Base-by-base conservation (phyloP, 2,329 filamentous ascomycete species). In the Pseudogymnoascus sp. region DNA sequence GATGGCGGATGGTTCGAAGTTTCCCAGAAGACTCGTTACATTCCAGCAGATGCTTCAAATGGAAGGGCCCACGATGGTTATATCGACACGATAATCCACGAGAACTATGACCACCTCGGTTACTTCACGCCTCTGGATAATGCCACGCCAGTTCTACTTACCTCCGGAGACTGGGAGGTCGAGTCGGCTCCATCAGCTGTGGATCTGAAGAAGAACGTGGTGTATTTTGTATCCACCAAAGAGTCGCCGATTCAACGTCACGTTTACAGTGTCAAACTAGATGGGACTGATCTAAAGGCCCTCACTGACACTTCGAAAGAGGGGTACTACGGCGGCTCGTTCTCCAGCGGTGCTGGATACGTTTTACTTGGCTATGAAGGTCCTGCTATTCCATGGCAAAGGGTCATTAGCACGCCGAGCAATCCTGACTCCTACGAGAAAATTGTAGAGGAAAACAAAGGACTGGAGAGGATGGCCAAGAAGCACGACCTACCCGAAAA, bases 1-100 rank as follows among this genome's bases (percentile, higher is more conserved):
- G 94, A 99, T 73, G 92, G 92, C 21, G 95, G 94, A 35, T 99
- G 94, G 94, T 93, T 97, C 70, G 94, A 99, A 76, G 91, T 96
- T 44, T 91, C 91, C 0, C 88, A 96, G 70, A 84, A 88, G 44
- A 96, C 92, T 3, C 86, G 80, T 12, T 97, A 89, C 72, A 87
- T 99, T 63, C 94, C 94, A 1, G 90, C 91, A 3, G 91, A 97
- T 73, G 83, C 89, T 21, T 74, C 77, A 10, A 91, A 90, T 66
- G 90, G 90, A 12, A 86, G 92, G 21, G 80, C 84, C 1, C 76
- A 93, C 4, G 92, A 97, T 74, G 94, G 94, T 21, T 99, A 99
- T 71, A 87, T 99, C 66, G 94, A 99, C 74, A 92, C 89, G 0
- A 79, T 97, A 64, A 89, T 97, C 63, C 81, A 95, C 71, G 84